Conservation (phyloP, 164 flowering plant species). For the Cinnamomum micranthum region DNA sequence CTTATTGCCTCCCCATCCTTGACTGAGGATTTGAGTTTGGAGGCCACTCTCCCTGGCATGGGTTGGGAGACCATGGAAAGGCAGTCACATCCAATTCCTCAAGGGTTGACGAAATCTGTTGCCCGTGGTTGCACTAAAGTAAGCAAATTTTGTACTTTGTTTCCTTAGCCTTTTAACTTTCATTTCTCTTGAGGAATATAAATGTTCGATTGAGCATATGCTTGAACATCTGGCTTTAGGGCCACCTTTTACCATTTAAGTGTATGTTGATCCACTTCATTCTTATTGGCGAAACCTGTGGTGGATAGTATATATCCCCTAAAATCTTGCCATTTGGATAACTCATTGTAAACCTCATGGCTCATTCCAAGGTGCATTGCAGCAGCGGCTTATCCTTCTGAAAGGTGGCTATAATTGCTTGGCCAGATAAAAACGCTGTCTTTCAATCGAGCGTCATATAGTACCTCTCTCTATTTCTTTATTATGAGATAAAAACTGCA, state of each 20-base stretch:
- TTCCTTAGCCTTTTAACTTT: slow-evolving; percentile 22
- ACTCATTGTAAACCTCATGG: not conserved
- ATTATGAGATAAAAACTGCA: slow-evolving; percentile 29
- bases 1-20: slow-evolving; percentile 22
- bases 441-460: slow-evolving; percentile 1
- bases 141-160: slow-evolving; percentile 29
- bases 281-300: too few relatives aligned
- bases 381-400: not conserved
- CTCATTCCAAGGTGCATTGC: not conserved
- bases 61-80: slow-evolving; percentile 16
- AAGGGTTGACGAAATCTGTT: slow-evolving; percentile 24
- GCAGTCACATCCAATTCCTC: slow-evolving; percentile 21
- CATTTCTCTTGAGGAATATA: not conserved
- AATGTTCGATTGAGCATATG: not conserved
- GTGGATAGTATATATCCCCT: too few relatives aligned
- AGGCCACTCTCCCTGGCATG: slow-evolving; percentile 18
- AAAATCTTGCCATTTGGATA: too few relatives aligned
- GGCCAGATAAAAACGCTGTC: not conserved
- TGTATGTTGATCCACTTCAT: too few relatives aligned
- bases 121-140: slow-evolving; percentile 52
- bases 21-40: slow-evolving; percentile 17
- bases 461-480: slow-evolving; percentile 20
- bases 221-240: too few relatives aligned
- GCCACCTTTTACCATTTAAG: too few relatives aligned
- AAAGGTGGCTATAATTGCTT: not conserved